A percentile compares a stretch with the other conserved stretches of the same genome.
These are phyloP conservation scores for Sicyos edulis DNA, from an alignment of 306 rosid genomes.

Conservation along the genomic window DNA sequence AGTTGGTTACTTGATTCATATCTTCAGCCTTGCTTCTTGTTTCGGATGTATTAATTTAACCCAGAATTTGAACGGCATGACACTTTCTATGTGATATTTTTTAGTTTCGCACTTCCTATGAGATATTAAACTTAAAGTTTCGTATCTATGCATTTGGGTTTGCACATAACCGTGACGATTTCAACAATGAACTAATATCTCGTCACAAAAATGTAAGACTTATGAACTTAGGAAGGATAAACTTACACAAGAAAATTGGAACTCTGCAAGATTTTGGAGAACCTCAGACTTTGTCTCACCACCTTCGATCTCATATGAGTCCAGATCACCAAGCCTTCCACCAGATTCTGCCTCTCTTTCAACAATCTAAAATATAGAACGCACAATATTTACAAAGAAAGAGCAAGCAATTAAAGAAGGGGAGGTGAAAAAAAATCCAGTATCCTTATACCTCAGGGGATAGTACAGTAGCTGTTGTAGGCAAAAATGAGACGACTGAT, in stretches of 20 bases:
- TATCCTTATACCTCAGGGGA: conserved; percentile 74
- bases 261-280: conserved; percentile 89
- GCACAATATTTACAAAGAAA: conserved; percentile 20
- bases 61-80: background rate
- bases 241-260: conserved; percentile 97
- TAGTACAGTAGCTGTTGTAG: conserved; percentile 65
- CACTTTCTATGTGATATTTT: background rate
- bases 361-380: conserved; percentile 41
- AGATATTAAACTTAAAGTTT: background rate
- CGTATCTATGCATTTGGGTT: background rate
- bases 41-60: background rate
- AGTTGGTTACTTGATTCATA: too few species aligned
- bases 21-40: too few species aligned
- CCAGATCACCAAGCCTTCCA: conserved; percentile 77
- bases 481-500: conserved; percentile 66
- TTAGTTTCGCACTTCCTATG: too few species aligned
- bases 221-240: background rate
- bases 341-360: conserved; percentile 88
- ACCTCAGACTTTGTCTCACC: conserved; percentile 89
- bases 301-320: conserved; percentile 90
- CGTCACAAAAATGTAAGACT: background rate
- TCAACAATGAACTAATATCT: background rate
- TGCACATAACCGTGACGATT: background rate
- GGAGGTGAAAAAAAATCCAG: background rate
- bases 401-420: conserved; percentile 3